phyloP scores from a whole-genome alignment of 176 grass and related monocot species.

The Oryza glaberrima region DNA sequence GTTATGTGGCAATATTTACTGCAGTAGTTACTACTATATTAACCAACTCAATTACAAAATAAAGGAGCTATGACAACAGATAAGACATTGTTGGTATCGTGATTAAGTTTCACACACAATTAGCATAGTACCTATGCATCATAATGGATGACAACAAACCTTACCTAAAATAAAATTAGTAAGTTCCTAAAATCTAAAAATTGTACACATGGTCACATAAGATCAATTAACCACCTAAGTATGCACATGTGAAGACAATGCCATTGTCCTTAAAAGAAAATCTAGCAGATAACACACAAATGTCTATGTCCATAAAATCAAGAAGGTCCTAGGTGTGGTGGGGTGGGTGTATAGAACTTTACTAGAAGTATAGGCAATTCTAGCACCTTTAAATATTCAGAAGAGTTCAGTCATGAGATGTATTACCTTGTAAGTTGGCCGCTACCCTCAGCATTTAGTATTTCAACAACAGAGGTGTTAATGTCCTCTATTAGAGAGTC shows the following conservation, averaged over 20 bases:
- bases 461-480: constrained; percentile 56
- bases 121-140: background rate
- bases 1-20: constrained; percentile 12
- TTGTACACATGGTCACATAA: background rate
- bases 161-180: background rate
- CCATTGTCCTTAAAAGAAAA: background rate
- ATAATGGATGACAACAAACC: background rate
- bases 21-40: constrained; percentile 14
- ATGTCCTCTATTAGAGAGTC: constrained; percentile 62
- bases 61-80: background rate
- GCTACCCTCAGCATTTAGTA: constrained; percentile 60
- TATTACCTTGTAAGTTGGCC: constrained; percentile 73
- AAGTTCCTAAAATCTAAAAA: background rate
- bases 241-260: background rate
- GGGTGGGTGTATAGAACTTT: background rate
- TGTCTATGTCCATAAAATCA: background rate
- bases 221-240: background rate
- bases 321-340: background rate
- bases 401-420: background rate
- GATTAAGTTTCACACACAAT: constrained; percentile 11
- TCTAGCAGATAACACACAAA: background rate
- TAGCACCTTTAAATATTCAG: background rate
- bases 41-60: background rate
- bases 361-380: background rate
- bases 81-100: background rate